Evolutionary conservation across 306 rosid species (phyloP), one percentile per base, ranked within the genome.

Genomic region (Calophaca sinica): DNA sequence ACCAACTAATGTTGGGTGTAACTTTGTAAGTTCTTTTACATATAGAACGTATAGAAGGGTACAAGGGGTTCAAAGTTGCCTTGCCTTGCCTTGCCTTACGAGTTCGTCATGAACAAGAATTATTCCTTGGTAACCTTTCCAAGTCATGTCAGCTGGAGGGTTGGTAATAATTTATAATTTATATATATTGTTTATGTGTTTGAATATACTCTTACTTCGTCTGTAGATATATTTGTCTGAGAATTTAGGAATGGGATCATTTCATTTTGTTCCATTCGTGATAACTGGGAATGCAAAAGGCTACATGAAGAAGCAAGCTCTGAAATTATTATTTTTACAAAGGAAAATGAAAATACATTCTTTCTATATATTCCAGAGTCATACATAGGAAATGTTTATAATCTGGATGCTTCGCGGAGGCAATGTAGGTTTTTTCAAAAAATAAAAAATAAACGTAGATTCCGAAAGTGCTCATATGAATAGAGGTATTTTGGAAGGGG

Each of bases 51-150:
- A 15, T 32, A 28, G 36, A 68, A 71, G 28, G 32, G 58, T 6
- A 53, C 29, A 45, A 75, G 7, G 14, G 71, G 14, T 64, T 39
- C 7, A 28, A 77, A 75, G 69, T 80, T 80, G 49, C 75, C 51
- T 80, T 20, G 55, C 75, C 51, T 80, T 80, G 49, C 75, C 51
- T 80, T 20, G 55, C 75, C 51, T 80, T 59, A 7, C 20, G 62
- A 41, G 46, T 84, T 80, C 33, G 38, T 60, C 61, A 29, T 67
- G 33, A 39, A 10, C 28, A 51, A 49, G 75, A 80, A 77, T 28
- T 28, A 81, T 84, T 71, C 88, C 68, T 81, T 78, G 78, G 61
- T 70, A 48, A 77, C 55, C 83, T 69, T 67, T 54, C 12, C 71
- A 73, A 76, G 82, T 60, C 11, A 46, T 75, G 31, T 63, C 29